Evolutionary conservation across 75 land plant genomes (phyloP).

Genomic region (Adiantum capillusveneris): DNA sequence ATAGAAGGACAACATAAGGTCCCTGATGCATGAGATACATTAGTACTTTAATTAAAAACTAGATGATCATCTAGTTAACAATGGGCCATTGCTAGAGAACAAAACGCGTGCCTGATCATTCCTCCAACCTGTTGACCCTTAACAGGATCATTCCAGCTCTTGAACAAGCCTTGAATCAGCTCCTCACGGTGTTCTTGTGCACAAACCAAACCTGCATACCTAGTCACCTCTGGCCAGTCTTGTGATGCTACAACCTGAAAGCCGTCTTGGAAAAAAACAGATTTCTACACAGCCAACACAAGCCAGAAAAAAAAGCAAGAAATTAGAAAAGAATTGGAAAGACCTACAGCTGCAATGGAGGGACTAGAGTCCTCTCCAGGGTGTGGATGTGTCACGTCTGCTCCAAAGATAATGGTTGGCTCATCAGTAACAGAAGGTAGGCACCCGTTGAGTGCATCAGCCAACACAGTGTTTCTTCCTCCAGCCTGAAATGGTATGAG

Average conservation of each 20-base stretch:
- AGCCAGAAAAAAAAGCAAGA: too few relatives aligned
- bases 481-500: too few relatives aligned
- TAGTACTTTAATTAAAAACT: too few relatives aligned
- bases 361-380: slow-evolving; percentile 89
- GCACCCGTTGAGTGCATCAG: slow-evolving; percentile 62
- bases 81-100: too few relatives aligned
- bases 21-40: too few relatives aligned
- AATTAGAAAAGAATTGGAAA: too few relatives aligned
- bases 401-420: slow-evolving; percentile 97
- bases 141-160: slow-evolving; percentile 76
- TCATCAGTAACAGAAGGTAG: slow-evolving; percentile 86
- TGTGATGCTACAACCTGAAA: slow-evolving; percentile 92
- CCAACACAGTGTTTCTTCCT: slow-evolving; percentile 84
- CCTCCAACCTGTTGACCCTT: slow-evolving; percentile 71
- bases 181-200: slow-evolving; percentile 92
- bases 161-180: slow-evolving; percentile 79
- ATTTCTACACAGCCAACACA: too few relatives aligned
- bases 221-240: slow-evolving; percentile 97
- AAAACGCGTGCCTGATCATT: slow-evolving; percentile 96
- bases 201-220: slow-evolving; percentile 92
- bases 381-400: slow-evolving; percentile 97
- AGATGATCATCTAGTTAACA: too few relatives aligned
- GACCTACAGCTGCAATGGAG: slow-evolving; percentile 92
- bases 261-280: too few relatives aligned
- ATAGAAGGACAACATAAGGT: slow-evolving; percentile 75